Evolutionary conservation across 805 yeast species (phyloP).

Genomic region (Wickerhamomyces pijperi): DNA sequence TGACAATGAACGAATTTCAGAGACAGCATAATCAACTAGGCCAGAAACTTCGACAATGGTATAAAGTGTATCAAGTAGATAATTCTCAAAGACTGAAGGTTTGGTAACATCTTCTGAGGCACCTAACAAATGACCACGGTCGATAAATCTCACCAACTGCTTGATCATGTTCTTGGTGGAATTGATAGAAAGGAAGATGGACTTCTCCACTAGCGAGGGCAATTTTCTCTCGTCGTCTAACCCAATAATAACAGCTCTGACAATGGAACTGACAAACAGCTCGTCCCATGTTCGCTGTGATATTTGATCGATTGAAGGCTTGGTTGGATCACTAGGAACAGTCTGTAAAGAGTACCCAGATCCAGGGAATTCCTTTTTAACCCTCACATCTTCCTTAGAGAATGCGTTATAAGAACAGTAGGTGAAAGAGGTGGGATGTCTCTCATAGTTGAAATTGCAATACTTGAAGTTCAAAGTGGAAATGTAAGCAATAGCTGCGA

Average conservation of each 20-base stretch:
- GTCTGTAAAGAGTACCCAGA: constrained; percentile 19
- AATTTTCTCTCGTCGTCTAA: constrained; percentile 43
- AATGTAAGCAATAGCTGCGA: constrained; percentile 37
- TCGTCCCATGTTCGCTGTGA: constrained; percentile 43
- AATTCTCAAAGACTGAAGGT: constrained; percentile 53
- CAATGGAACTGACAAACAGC: constrained; percentile 42
- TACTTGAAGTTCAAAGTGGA: constrained; percentile 24
- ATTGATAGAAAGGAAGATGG: constrained; percentile 18
- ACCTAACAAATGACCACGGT: constrained; percentile 53
- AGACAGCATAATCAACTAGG: constrained; percentile 28
- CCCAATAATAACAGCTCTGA: constrained; percentile 42
- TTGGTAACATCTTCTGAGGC: constrained; percentile 52
- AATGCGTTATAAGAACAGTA: constrained; percentile 69
- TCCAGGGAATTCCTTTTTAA: constrained; percentile 48
- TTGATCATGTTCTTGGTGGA: constrained; percentile 8
- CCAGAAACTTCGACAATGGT: constrained; percentile 28
- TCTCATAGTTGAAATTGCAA: constrained; percentile 7
- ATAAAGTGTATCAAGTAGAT: constrained; percentile 62
- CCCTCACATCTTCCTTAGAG: constrained; percentile 56
- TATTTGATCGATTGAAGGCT: constrained; percentile 23
- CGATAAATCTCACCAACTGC: constrained; percentile 9
- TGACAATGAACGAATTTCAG: constrained; percentile 19
- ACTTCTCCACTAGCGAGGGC: constrained; percentile 47
- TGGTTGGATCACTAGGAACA: constrained; percentile 25
- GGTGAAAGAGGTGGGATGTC: constrained; percentile 27